Base-by-base conservation (phyloP, 257 asterid species). In the Datura wrightii region DNA sequence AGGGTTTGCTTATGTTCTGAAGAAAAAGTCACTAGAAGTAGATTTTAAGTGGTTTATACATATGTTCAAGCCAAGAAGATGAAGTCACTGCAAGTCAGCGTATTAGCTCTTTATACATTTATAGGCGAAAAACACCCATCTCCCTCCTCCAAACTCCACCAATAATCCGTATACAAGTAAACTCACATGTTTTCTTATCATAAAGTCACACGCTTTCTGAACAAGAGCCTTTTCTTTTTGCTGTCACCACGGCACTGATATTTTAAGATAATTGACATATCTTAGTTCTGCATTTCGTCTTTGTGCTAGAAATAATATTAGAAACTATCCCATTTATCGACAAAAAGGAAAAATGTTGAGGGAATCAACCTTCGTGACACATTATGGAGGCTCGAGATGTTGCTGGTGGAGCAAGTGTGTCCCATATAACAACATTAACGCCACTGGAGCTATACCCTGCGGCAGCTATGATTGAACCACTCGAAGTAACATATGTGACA, bases 391-490 rank as follows among this genome's bases (percentile, higher is more conserved):
- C 99, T 79, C 88, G 97, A 67, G 98, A 95, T 6, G 98, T 93
- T 83, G 96, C 87, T 82, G 94, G 93, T 59, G 99, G 99, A 85
- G 99, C 99, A 83, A 97, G 98, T 82, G 98, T 97, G 89, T 97
- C 99, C 98, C 98, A 97, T 55, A 97, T 90, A 80, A 95, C 98
- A 82, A 97, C 99, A 88, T 97, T 97, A 79, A 92, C 90, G 15
- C 97, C 98, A 85, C 84, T 93, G 87, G 99, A 94, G 89, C 96
- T 94, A 89, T 94, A 89, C 42, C 99, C 99, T 82, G 98, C 97
- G 19, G 99, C 98, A 85, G 98, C 98, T 79, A 95, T 91, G 86
- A 97, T 92, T 69, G 99, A 97, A 82, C 98, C 98, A 85, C 99
- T 94, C 8, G 97, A 93, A 16, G 98, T 93, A 87, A 95, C 95